Base-by-base conservation (phyloP, 257 asterid genomes). In the Knoxia roxburghii region DNA sequence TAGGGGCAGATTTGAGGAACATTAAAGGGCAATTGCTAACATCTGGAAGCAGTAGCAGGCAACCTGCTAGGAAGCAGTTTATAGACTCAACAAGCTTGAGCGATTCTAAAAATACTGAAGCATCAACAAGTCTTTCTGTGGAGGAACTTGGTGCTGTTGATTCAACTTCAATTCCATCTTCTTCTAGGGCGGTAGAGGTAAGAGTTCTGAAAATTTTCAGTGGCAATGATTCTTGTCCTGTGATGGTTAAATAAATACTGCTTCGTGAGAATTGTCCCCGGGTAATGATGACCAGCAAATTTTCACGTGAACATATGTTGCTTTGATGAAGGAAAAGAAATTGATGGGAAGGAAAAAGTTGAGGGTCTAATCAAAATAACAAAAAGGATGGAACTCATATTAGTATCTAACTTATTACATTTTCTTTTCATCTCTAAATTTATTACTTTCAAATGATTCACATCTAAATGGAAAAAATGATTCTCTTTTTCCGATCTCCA, bases 121-220 rank as follows among this genome's bases (percentile, higher is more conserved):
- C 84, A 15, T 87, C 91, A 21, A 72, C 83, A 43, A 80, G 85
- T 68, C 78, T 86, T 71, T 77, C 95, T 41, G 35, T 78, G 30
- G 87, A 83, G 72, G 86, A 81, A 67, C 80, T 82, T 46, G 70
- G 82, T 58, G 85, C 78, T 57, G 82, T 82, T 51, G 94, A 85
- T 73, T 82, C 94, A 33, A 79, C 84, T 29, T 77, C 90, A 54
- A 49, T 85, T 54, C 91, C 90, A 75, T 87, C 95, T 77, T 78
- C 95, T 75, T 92, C 96, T 50, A 83, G 81, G 75, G 80, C 77
- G 24, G 72, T 77, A 14, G 98, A 89, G 96, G 98, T 92, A 73
- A 74, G 64, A 59, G 17, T 48, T 61, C 30, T 64, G 1, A 29
- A 26, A 37, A 58, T 40, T 13, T 6, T n/a, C n/a, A 37, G 9